Evolutionary conservation across 352 stramenopile genomes (phyloP).

Genomic region (Phytophthora kernoviae): DNA sequence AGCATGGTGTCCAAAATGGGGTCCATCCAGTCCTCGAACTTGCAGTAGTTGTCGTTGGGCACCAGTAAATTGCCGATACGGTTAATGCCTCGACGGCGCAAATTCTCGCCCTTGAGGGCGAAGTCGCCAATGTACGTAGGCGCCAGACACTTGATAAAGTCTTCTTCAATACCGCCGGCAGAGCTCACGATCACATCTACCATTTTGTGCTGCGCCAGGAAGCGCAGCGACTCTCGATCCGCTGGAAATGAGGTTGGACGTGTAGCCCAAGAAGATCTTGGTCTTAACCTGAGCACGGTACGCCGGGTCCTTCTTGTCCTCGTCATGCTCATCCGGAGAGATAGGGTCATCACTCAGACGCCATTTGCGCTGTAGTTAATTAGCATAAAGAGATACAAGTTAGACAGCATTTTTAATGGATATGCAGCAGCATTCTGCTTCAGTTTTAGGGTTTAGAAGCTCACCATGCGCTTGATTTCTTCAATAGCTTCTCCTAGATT

Average conservation of each 20-base stretch:
- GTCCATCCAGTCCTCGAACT: constrained; percentile 96
- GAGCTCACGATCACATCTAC: constrained; percentile 97
- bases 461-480: constrained; percentile 98
- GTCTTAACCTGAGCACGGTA: constrained; percentile 90
- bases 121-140: constrained; percentile 99
- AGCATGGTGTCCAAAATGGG: constrained; percentile 98
- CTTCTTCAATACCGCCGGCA: constrained; percentile 94
- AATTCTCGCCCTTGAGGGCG: constrained; percentile 90
- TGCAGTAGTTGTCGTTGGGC: constrained; percentile 99
- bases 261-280: constrained; percentile 99
- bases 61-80: constrained; percentile 99
- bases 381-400: too few relatives aligned
- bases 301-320: constrained; percentile 77
- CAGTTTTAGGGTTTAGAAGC: background rate
- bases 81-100: constrained; percentile 98
- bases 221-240: constrained; percentile 98
- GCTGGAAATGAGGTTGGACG: constrained; percentile 99
- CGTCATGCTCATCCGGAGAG: constrained; percentile 92
- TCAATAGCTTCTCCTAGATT: constrained; percentile 97
- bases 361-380: constrained; percentile 87
- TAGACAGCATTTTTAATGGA: background rate
- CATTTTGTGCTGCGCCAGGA: constrained; percentile 98
- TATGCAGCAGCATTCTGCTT: background rate
- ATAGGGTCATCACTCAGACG: constrained; percentile 95
- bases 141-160: constrained; percentile 99